A percentile compares a stretch with the other conserved stretches of the same genome.
Conservation (phyloP, 441 rosid genomes). For the Isatis lusitanica region DNA sequence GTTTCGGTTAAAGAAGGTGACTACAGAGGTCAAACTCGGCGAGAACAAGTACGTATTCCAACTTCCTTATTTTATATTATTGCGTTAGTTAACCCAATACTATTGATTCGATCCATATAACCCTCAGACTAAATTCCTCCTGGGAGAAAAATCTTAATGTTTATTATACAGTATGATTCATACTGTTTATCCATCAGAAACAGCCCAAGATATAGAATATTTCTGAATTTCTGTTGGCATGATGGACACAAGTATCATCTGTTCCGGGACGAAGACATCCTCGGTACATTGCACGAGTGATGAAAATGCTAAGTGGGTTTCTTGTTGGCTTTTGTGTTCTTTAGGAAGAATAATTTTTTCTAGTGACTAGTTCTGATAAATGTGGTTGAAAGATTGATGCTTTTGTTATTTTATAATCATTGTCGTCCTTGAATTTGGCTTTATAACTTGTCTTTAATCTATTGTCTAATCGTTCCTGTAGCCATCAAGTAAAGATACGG, state of each 20-base stretch:
- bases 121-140: background rate
- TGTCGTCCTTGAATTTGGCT: background rate
- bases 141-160: too few species aligned
- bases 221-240: background rate
- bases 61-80: background rate
- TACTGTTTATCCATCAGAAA: background rate
- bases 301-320: constrained; percentile 14
- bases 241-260: constrained; percentile 25
- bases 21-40: constrained; percentile 51
- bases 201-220: background rate
- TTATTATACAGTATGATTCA: too few species aligned
- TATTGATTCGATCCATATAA: background rate
- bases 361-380: background rate
- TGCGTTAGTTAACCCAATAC: background rate
- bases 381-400: background rate
- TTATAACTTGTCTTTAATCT: constrained; percentile 8
- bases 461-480: constrained; percentile 8
- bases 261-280: constrained; percentile 28
- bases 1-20: constrained; percentile 54
- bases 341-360: background rate
- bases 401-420: constrained; percentile 13
- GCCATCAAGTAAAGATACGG: background rate
- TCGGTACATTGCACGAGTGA: constrained; percentile 31
- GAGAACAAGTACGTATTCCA: constrained; percentile 42
- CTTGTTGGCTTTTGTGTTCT: constrained; percentile 15